These are phyloP conservation scores for Lodderomyces orthopsilosis DNA, from an alignment of 1,139 yeast genomes.

Conservation along the genomic window DNA sequence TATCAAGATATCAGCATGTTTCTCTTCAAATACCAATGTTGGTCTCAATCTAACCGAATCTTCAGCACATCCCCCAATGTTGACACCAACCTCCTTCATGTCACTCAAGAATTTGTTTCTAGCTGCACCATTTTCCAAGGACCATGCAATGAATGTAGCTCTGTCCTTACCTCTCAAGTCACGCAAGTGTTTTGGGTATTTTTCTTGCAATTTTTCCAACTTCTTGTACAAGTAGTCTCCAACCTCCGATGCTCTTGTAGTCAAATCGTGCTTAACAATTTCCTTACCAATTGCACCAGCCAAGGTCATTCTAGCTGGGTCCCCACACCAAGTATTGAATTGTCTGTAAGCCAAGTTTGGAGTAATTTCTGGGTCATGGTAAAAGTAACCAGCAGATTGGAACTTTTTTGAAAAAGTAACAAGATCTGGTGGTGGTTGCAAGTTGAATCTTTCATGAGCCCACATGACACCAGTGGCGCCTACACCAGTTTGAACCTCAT, in stretches of 20 bases:
- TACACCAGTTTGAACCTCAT: conserved; percentile 86
- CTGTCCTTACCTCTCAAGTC: conserved; percentile 72
- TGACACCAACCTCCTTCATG: conserved; percentile 62
- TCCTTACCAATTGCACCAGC: conserved; percentile 70
- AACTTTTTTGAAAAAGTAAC: conserved; percentile 84
- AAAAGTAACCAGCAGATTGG: conserved; percentile 84
- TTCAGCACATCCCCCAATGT: conserved; percentile 81
- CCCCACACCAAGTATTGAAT: conserved; percentile 92
- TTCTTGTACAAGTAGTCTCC: conserved; percentile 61
- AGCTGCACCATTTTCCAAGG: conserved; percentile 48
- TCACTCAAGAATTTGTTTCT: conserved; percentile 59
- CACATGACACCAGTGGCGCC: conserved; percentile 83
- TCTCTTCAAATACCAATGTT: conserved; percentile 67
- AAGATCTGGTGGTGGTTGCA: conserved; percentile 72
- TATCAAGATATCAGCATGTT: conserved; percentile 69
- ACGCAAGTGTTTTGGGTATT: conserved; percentile 49
- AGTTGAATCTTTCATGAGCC: conserved; percentile 83
- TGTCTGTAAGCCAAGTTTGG: conserved; percentile 78
- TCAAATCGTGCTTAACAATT: conserved; percentile 57
- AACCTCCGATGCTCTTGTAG: conserved; percentile 51
- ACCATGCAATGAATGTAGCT: conserved; percentile 82
- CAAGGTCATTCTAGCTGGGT: conserved; percentile 73
- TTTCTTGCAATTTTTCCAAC: conserved; percentile 48
- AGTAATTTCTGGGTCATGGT: conserved; percentile 64
- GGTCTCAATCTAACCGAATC: conserved; percentile 76